phyloP scores from a whole-genome alignment of 2,329 filamentous ascomycete species.

The Chaetothyriales sp. region DNA sequence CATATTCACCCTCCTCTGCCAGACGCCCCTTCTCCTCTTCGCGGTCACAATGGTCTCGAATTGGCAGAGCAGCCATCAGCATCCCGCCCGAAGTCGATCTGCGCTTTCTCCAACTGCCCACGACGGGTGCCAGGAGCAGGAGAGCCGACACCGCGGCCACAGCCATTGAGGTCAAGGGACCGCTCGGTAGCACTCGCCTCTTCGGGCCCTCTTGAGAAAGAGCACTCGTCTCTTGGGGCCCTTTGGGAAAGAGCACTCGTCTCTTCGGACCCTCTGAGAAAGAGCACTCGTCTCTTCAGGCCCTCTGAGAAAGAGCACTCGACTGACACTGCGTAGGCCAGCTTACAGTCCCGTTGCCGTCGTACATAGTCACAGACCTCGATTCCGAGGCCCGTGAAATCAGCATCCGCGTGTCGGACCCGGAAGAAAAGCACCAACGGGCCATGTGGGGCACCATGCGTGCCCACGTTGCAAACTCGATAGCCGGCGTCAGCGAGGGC shows the following conservation, averaged over 20 bases:
- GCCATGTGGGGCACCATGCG: slow-evolving; percentile 97
- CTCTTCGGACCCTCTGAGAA: background rate
- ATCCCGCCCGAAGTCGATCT: slow-evolving; percentile 76
- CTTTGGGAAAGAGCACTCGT: no score
- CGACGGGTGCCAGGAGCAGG: slow-evolving; percentile 44
- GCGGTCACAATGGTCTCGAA: slow-evolving; percentile 56
- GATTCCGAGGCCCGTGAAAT: slow-evolving; percentile 52
- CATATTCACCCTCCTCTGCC: slow-evolving; percentile 39
- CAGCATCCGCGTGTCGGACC: slow-evolving; percentile 56
- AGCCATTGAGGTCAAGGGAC: slow-evolving; percentile 61
- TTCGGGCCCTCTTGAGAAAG: background rate
- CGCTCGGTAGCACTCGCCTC: slow-evolving; percentile 47
- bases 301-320: slow-evolving; percentile 1
- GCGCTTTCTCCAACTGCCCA: slow-evolving; percentile 49
- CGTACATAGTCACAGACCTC: slow-evolving; percentile 59
- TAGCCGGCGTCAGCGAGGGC: slow-evolving; percentile 89
- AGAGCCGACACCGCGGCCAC: slow-evolving; percentile 50
- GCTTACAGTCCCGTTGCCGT: slow-evolving; percentile 63
- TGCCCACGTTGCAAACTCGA: slow-evolving; percentile 77
- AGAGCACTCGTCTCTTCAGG: background rate
- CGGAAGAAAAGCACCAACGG: slow-evolving; percentile 57
- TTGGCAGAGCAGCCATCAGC: slow-evolving; percentile 67
- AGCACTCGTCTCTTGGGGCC: background rate
- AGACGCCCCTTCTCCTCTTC: slow-evolving; percentile 59
- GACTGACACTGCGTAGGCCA: slow-evolving; percentile 40